These are phyloP conservation scores for Cymodocea nodosa DNA, from an alignment of 116 monocot species.

Conservation along the genomic window DNA sequence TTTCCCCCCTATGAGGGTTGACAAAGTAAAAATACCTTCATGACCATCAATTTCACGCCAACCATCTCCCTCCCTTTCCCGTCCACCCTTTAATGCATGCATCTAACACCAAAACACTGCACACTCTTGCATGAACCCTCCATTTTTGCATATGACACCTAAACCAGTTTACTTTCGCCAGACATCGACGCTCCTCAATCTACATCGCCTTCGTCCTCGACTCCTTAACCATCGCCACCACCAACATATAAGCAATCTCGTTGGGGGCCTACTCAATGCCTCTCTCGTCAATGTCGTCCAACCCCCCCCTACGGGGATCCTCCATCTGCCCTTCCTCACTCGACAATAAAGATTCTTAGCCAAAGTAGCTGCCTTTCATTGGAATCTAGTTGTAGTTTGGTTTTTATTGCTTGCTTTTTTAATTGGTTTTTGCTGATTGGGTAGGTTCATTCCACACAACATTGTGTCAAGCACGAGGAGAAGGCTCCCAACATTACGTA, in stretches of 20 bases:
- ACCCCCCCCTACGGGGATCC: constrained; percentile 66
- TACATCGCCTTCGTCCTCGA: constrained; percentile 8
- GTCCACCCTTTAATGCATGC: too few relatives aligned
- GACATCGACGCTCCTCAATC: too few relatives aligned
- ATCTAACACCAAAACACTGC: too few relatives aligned
- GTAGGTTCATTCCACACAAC: constrained; percentile 77
- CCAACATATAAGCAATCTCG: constrained; percentile 21
- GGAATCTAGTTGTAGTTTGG: not conserved
- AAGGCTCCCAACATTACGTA: too few relatives aligned
- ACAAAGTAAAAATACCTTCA: too few relatives aligned
- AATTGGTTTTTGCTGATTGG: constrained; percentile 4
- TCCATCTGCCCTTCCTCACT: constrained; percentile 76
- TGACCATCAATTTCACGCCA: too few relatives aligned
- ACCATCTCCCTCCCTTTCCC: too few relatives aligned
- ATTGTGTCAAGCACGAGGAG: too few relatives aligned
- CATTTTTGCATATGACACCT: too few relatives aligned
- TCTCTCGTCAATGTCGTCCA: constrained; percentile 60
- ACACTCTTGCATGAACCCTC: too few relatives aligned
- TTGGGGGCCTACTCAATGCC: constrained; percentile 29
- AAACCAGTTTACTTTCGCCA: too few relatives aligned
- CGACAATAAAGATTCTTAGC: constrained; percentile 39
- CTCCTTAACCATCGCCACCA: not conserved
- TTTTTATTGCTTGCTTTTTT: not conserved
- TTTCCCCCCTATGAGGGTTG: too few relatives aligned
- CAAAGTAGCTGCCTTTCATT: constrained; percentile 25